Base-by-base conservation (phyloP, 306 rosid genomes). In the Acmispon strigosus region DNA sequence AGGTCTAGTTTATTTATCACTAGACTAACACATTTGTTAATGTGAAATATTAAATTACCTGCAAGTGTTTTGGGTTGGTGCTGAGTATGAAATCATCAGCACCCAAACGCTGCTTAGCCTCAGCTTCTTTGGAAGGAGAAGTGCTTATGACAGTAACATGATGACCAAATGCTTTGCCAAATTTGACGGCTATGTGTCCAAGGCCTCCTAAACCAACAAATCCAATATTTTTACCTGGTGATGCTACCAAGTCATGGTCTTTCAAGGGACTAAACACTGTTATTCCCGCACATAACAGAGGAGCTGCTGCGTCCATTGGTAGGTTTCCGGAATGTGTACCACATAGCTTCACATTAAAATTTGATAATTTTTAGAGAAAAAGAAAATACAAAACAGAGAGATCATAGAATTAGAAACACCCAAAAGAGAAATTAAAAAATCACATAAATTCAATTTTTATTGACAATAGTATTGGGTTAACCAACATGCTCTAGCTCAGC, bases 141-240 rank as follows among this genome's bases (percentile, higher is more conserved):
- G 87, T 78, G 83, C 96, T 90, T 3, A 90, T 87, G 6, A 90
- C 96, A 1, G 93, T 87, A 11, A 90, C 94, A 32, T 90, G 94
- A 53, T 90, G 96, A 0, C 94, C 93, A 12, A 84, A 87, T 7
- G 94, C 93, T 71, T 87, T 90, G 2, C 76, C 93, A 44, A 90
- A 90, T 62, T 90, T 90, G 17, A 90, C 96, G 0, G 93, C 96
- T 8, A 90, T 9, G 24, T 87, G 96, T 10, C 96, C 96, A 4
- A 87, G 88, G 1, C 93, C 96, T 14, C 96, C 94, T 8, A 90
- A 72, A 3, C 96, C 96, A 12, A 90, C 89, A 13, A 90, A 69
- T 4, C 96, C 96, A 1, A 90, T 81, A 44, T 57, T 84, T 44
- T 84, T 90, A 10, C 84, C 79, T 1, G 75, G 13, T 7, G 81